These are phyloP conservation scores for Gentiana dahurica DNA, from an alignment of 257 asterid genomes.

Conservation along the genomic window DNA sequence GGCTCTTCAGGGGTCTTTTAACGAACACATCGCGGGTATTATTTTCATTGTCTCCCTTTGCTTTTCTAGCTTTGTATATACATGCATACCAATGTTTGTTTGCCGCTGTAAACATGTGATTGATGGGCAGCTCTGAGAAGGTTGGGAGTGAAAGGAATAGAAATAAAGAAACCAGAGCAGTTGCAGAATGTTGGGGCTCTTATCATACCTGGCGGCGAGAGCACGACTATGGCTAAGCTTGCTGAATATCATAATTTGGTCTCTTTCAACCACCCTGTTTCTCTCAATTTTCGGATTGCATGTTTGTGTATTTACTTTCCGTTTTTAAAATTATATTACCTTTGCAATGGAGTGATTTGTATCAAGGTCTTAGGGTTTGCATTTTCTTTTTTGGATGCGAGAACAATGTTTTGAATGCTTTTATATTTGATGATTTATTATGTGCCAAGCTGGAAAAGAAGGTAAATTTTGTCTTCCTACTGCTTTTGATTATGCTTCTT, in stretches of 20 bases:
- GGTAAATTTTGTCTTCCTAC: too few relatives aligned
- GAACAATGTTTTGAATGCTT: neutral
- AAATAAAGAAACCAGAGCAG: constrained; percentile 89
- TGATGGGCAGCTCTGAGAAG: constrained; percentile 57
- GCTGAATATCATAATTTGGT: constrained; percentile 93
- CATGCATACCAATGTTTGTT: neutral
- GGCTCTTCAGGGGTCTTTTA: constrained; percentile 96
- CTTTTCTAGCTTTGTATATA: neutral
- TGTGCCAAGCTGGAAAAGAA: too few relatives aligned
- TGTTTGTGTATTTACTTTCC: too few relatives aligned
- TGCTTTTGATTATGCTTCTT: too few relatives aligned
- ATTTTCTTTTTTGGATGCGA: too few relatives aligned
- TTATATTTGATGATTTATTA: too few relatives aligned
- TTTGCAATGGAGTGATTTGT: too few relatives aligned
- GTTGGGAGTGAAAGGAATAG: constrained; percentile 85
- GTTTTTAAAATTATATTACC: too few relatives aligned
- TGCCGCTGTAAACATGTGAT: neutral
- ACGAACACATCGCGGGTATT: constrained; percentile 89
- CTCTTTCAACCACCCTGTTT: neutral
- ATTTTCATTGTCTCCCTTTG: neutral
- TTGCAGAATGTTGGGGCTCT: constrained; percentile 56
- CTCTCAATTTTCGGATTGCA: too few relatives aligned
- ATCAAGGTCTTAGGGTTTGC: too few relatives aligned
- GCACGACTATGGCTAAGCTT: constrained; percentile 98
- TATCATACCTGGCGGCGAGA: constrained; percentile 97